These are phyloP conservation scores for Cydonia oblonga DNA, from an alignment of 331 rosid species.

Conservation along the genomic window DNA sequence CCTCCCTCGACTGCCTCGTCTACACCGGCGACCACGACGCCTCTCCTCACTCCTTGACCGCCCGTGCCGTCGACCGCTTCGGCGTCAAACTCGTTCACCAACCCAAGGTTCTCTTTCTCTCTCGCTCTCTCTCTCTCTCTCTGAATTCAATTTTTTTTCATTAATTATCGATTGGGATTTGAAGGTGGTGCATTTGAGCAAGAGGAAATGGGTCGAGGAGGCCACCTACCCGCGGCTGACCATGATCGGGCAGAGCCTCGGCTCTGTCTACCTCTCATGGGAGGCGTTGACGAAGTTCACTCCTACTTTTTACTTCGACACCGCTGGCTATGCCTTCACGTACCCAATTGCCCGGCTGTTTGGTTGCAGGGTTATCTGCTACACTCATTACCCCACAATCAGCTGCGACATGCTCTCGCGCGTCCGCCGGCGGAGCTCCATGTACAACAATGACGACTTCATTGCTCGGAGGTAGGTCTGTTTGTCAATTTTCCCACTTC, in stretches of 20 bases:
- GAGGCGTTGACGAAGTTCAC: conserved; percentile 80
- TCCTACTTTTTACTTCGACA: conserved; percentile 65
- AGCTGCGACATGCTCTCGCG: conserved; percentile 87
- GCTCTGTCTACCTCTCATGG: conserved; percentile 76
- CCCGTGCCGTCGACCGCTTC: conserved; percentile 64
- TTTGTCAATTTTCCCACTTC: no score
- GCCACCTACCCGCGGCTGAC: conserved; percentile 75
- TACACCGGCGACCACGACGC: conserved; percentile 90
- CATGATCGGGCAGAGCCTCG: conserved; percentile 87
- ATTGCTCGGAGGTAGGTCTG: conserved; percentile 51
- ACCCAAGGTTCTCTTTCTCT: conserved; percentile 34
- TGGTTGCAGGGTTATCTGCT: conserved; percentile 81
- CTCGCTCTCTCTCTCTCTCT: background rate
- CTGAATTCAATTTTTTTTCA: background rate
- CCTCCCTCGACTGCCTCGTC: conserved; percentile 43
- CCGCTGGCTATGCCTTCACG: conserved; percentile 88
- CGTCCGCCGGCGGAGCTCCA: conserved; percentile 48
- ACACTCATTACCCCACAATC: conserved; percentile 88
- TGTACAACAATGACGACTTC: conserved; percentile 68
- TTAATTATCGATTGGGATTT: background rate
- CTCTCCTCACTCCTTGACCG: conserved; percentile 48
- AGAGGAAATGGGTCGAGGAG: conserved; percentile 87
- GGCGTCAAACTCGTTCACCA: conserved; percentile 53
- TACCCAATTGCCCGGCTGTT: conserved; percentile 82
- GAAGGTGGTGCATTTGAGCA: conserved; percentile 75